Base-by-base conservation (phyloP, 2,329 filamentous ascomycete species). In the Pestalotiopsis sp. region DNA sequence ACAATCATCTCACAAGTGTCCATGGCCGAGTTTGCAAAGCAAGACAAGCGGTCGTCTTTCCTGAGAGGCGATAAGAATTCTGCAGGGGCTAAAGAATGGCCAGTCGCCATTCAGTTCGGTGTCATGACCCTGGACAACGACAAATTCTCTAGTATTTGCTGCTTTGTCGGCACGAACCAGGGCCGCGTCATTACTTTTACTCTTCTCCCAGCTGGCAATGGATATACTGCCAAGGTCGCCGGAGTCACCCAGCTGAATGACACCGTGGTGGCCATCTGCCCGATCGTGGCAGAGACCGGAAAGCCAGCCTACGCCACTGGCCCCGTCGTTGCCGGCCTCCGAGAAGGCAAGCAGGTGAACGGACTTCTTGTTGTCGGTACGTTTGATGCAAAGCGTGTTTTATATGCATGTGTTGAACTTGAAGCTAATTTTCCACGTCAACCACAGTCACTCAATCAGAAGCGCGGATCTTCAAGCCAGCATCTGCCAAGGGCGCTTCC, bases 81-180 rank as follows among this genome's bases (percentile, higher is more conserved):
- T 27, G 79, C 85, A 4, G 79, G 83, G 4, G 77, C 74, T 3
- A 86, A 85, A 62, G 95, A 98, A 75, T 97, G 91, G 88, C 90
- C 93, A 0, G 94, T 93, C 0, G 86, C 84, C 38, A 90, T 98
- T 36, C 93, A 98, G 76, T 99, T 98, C 81, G 94, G 93, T 66
- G 93, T 97, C 61, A 91, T 99, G 90, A 97, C 93, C 3, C 83
- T 98, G 4, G 96, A 98, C 58, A 93, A 92, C n/a, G 95, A 98
- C 76, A 90, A 93, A 72, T 99, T 97, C 78, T 98, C 96, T 1
- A 98, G 94, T 75, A 97, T 99, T 68, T 90, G 92, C 69, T 92
- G 96, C 73, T 97, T 98, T 73, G 93, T 97, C 2, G 96, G 96
- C 23, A 98, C 96, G 0, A 95, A 91, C 72, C 80, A 90, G 38